Percentiles rank a stretch among this genome's conserved stretches.
Conservation (phyloP, 768 basidiomycete genomes). For the Podaxis rugospora region DNA sequence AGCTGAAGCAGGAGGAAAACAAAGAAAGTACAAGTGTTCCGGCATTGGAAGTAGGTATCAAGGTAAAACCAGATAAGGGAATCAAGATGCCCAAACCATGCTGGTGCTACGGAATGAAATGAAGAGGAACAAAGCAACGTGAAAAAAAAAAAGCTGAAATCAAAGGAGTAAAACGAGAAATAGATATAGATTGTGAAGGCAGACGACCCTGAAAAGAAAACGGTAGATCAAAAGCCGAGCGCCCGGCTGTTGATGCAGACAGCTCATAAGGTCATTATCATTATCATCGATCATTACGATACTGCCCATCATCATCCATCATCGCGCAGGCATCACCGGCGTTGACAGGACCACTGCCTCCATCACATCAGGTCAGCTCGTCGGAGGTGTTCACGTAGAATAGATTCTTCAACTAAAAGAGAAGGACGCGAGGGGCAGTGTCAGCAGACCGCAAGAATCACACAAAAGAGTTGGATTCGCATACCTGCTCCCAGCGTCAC, state of each 20-base stretch:
- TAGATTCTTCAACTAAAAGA: constrained; percentile 61
- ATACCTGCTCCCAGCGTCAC: constrained; percentile 64
- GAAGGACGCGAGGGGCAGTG: background rate
- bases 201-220: too few species aligned
- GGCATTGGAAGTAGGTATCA: background rate
- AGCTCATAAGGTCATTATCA: too few species aligned
- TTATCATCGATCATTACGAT: background rate
- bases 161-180: background rate
- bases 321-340: background rate
- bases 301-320: background rate
- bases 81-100: background rate
- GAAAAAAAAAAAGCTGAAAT: background rate
- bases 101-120: background rate
- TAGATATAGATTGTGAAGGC: background rate
- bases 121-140: background rate
- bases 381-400: constrained; percentile 65
- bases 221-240: too few species aligned
- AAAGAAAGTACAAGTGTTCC: background rate
- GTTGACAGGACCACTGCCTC: background rate
- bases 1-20: background rate
- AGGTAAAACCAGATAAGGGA: background rate
- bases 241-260: too few species aligned
- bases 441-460: background rate
- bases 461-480: constrained; percentile 19
- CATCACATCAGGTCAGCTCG: constrained; percentile 62